A percentile compares a stretch with the other conserved stretches of the same genome.
Evolutionary conservation across 179 eudicot species (phyloP).

Genomic region (Silene noctiflora): DNA sequence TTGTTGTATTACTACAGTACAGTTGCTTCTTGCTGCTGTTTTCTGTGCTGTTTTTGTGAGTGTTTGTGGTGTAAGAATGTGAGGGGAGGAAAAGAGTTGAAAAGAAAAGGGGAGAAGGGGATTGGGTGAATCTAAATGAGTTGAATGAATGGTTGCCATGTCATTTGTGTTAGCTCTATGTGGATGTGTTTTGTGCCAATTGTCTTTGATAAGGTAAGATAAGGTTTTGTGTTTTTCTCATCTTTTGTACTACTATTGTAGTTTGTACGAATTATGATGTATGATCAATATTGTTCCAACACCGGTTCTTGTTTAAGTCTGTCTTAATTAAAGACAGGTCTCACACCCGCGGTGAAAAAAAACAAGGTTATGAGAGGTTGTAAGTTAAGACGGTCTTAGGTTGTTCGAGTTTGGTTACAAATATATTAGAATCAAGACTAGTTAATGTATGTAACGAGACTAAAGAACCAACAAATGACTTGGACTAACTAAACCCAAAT

Average conservation of each 20-base stretch:
- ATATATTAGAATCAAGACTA: too few species aligned
- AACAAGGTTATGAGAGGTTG: too few species aligned
- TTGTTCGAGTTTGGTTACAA: too few species aligned
- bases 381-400: too few species aligned
- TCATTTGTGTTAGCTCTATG: conserved; percentile 31
- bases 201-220: conserved; percentile 30
- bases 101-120: conserved; percentile 7
- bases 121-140: conserved; percentile 37
- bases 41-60: not conserved
- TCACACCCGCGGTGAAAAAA: too few species aligned
- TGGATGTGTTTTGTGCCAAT: conserved; percentile 30
- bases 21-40: not conserved
- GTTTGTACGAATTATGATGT: too few species aligned
- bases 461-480: not conserved
- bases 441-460: too few species aligned
- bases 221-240: conserved; percentile 6
- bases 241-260: not conserved
- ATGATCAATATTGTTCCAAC: not conserved
- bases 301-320: too few species aligned
- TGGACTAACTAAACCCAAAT: conserved; percentile 15
- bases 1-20: not conserved
- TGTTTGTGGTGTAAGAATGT: not conserved
- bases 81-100: not conserved
- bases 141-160: conserved; percentile 33
- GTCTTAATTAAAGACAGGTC: too few species aligned